Base-by-base conservation (phyloP, 2,329 filamentous ascomycete genomes). In the Stagonosporopsis vannaccii region DNA sequence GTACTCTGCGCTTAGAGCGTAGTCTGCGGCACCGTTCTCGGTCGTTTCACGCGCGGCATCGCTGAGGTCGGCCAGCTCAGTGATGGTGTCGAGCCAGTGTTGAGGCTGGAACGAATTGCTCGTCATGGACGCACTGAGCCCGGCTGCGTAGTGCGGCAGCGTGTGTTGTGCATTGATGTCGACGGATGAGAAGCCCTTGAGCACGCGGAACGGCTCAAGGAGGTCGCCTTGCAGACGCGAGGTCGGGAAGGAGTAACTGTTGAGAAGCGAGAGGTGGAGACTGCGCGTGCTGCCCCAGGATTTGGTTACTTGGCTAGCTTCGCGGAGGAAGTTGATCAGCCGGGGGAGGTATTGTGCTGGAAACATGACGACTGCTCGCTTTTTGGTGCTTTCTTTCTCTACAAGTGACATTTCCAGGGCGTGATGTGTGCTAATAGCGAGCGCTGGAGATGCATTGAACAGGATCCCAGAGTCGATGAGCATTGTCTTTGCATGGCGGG, bases 291-390 rank as follows among this genome's bases (percentile, higher is more conserved):
- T 58, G 6, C 67, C 66, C 73, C 73, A 75, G 0, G 58, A 50
- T 9, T 44, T 51, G 0, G 63, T 63, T 2, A 69, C 58, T 3
- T 53, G 25, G 32, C 59, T 63, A 5, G 69, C 70, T 39, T 69
- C 62, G n/a, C 68, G 61, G 20, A 74, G 52, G 60, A 74, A 75
- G 52, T 73, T 71, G 40, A 75, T 66, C n/a, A 75, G 51, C 0
- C 72, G 65, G 0, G 72, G 72, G 0, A 75, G 59, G 32, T 75
- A 75, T 25, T 74, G 71, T 1, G 71, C 71, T 0, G 72, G 72
- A 25, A 75, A 75, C 51, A 75, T 63, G 11, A 74, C 66, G 0
- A 25, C 44, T 2, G 69, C 67, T 20, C 71, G 59, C 36, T 65
- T 72, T 52, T 68, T 60, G 6, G 45, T 57, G 39, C 67, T 72